Conservation (phyloP, 805 yeast species). For the Saccharomycopsis sp. region DNA sequence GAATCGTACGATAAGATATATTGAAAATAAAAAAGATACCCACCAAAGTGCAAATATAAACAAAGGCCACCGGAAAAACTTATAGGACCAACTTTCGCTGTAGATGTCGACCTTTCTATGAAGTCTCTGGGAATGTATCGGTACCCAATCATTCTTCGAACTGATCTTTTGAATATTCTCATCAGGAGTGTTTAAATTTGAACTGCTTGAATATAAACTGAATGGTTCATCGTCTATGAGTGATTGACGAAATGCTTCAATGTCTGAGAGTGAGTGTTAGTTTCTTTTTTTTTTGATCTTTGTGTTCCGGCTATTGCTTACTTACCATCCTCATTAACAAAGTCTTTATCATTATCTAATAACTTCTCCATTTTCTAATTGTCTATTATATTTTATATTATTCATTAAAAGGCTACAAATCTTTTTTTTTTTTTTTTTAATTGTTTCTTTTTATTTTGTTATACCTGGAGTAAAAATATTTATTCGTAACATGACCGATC, state of each 20-base stretch:
- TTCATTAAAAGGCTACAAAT: not conserved
- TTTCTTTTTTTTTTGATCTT: no score
- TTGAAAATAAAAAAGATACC: slow-evolving; percentile 41
- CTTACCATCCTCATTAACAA: slow-evolving; percentile 27
- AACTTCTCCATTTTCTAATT: slow-evolving; percentile 13
- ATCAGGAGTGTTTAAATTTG: not conserved
- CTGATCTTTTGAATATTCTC: slow-evolving; percentile 29
- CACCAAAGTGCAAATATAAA: slow-evolving; percentile 46
- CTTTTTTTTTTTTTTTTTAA: not conserved
- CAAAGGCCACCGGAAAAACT: slow-evolving; percentile 59
- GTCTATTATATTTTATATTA: not conserved
- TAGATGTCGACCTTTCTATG: slow-evolving; percentile 14
- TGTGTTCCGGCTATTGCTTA: no score
- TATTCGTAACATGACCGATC: no score
- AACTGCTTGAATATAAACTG: slow-evolving; percentile 19
- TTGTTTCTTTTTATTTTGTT: no score
- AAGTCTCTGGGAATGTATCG: slow-evolving; percentile 29
- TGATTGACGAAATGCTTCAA: slow-evolving; percentile 34
- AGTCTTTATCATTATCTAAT: slow-evolving; percentile 25
- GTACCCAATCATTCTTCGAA: slow-evolving; percentile 43
- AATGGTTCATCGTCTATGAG: slow-evolving; percentile 29
- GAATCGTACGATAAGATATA: slow-evolving; percentile 47
- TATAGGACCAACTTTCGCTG: slow-evolving; percentile 35
- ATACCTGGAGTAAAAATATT: no score
- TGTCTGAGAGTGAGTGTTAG: slow-evolving; percentile 23